Conservation (phyloP, 306 rosid genomes). For the Vachellia pachyceras region DNA sequence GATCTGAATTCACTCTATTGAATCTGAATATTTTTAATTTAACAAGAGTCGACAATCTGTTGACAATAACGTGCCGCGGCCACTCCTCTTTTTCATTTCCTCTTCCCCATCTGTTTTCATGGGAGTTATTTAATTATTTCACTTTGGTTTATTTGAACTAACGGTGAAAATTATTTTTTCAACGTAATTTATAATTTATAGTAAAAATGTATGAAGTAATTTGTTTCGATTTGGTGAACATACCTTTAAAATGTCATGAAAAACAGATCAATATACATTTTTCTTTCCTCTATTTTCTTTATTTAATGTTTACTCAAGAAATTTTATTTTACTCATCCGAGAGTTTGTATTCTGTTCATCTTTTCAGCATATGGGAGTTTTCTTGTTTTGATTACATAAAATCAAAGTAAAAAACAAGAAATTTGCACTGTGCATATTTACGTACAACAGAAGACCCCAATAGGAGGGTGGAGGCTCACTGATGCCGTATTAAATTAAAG, state of each 20-base stretch:
- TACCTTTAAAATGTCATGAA: too few relatives aligned
- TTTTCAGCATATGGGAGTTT: neutral
- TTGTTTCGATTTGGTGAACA: too few relatives aligned
- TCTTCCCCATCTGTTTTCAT: neutral
- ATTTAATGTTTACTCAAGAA: neutral
- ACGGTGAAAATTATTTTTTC: too few relatives aligned
- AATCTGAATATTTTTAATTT: neutral
- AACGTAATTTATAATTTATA: too few relatives aligned
- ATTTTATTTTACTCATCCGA: neutral
- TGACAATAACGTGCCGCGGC: neutral
- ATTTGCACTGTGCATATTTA: neutral
- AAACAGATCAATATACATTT: too few relatives aligned
- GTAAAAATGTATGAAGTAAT: too few relatives aligned
- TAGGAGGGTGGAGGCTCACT: neutral
- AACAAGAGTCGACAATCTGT: neutral
- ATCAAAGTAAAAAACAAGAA: neutral
- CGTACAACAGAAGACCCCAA: neutral
- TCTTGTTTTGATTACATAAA: neutral
- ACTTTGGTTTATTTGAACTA: too few relatives aligned
- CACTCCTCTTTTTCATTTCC: neutral
- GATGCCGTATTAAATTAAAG: neutral
- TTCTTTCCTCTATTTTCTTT: too few relatives aligned
- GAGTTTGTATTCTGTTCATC: neutral
- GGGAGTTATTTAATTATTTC: too few relatives aligned
- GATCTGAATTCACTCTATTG: neutral